phyloP scores from a whole-genome alignment of 306 rosid species.

The Begonia masoniana region DNA sequence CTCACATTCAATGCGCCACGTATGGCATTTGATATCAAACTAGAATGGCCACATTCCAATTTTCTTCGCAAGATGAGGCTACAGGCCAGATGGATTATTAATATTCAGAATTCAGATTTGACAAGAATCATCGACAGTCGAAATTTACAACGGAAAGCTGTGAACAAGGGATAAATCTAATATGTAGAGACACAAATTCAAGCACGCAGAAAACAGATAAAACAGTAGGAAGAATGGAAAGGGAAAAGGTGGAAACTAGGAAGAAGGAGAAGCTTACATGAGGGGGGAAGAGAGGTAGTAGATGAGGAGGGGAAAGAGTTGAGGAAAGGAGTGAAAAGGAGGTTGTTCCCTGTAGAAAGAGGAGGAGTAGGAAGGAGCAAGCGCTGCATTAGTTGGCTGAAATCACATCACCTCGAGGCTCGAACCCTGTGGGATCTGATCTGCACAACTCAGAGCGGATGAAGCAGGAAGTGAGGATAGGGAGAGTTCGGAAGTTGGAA shows the following conservation, averaged over 20 bases:
- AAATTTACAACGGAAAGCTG: too few species aligned
- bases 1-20: background rate
- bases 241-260: background rate
- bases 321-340: slow-evolving; percentile 42
- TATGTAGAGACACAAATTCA: too few species aligned
- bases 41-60: too few species aligned
- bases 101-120: too few species aligned
- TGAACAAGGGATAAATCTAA: too few species aligned
- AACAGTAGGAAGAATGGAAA: background rate
- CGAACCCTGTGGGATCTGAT: background rate
- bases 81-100: too few species aligned
- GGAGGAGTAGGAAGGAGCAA: slow-evolving; percentile 40
- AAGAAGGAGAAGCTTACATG: slow-evolving; percentile 36
- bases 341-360: slow-evolving; percentile 49
- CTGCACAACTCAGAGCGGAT: background rate
- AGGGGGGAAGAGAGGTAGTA: slow-evolving; percentile 11
- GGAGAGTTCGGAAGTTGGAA: slow-evolving; percentile 4
- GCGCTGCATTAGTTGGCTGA: slow-evolving; percentile 38
- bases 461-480: background rate
- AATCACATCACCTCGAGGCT: slow-evolving; percentile 33
- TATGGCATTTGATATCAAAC: background rate
- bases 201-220: background rate
- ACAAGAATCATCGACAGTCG: too few species aligned
- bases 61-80: too few species aligned
- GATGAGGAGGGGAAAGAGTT: slow-evolving; percentile 41